Percentiles rank a stretch among this genome's conserved stretches.
Conservation (phyloP, 768 basidiomycete species). For the Lentinula detonsa region DNA sequence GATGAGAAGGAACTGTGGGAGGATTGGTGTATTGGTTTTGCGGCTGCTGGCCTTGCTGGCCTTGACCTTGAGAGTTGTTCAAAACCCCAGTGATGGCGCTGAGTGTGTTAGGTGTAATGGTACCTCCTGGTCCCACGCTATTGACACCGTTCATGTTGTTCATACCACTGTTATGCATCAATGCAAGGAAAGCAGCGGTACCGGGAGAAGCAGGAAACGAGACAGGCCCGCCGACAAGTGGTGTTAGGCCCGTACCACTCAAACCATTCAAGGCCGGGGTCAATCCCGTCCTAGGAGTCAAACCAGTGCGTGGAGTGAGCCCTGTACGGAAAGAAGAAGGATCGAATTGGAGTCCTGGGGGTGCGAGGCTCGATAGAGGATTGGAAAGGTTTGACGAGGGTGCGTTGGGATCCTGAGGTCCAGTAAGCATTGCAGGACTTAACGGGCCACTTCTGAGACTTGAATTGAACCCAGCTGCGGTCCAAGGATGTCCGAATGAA, state of each 20-base stretch:
- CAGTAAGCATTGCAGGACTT: constrained; percentile 94
- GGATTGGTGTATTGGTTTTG: constrained; percentile 40
- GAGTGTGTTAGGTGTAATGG: constrained; percentile 72
- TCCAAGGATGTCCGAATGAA: constrained; percentile 49
- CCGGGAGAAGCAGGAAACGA: constrained; percentile 84
- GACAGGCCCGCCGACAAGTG: constrained; percentile 66
- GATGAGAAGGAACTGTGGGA: constrained; percentile 32
- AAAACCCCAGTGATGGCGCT: constrained; percentile 79
- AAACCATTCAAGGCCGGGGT: constrained; percentile 79
- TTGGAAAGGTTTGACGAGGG: constrained; percentile 14
- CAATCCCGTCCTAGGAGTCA: constrained; percentile 81
- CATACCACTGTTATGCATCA: constrained; percentile 61
- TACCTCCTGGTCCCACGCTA: constrained; percentile 30
- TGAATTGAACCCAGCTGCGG: constrained; percentile 42
- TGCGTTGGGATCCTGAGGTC: constrained; percentile 53
- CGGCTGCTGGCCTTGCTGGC: constrained; percentile 14
- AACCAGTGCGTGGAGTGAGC: constrained; percentile 80
- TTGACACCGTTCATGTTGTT: constrained; percentile 10
- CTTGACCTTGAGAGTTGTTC: constrained; percentile 29
- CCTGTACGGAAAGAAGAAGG: constrained; percentile 74
- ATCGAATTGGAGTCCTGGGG: constrained; percentile 50
- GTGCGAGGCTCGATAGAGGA: constrained; percentile 12
- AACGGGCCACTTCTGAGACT: constrained; percentile 91
- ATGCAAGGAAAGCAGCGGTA: constrained; percentile 87
- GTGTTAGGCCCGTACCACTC: constrained; percentile 73